Evolutionary conservation across 257 asterid genomes (phyloP), one percentile per base, ranked within the genome.

Genomic region (Scutellaria baicalensis): DNA sequence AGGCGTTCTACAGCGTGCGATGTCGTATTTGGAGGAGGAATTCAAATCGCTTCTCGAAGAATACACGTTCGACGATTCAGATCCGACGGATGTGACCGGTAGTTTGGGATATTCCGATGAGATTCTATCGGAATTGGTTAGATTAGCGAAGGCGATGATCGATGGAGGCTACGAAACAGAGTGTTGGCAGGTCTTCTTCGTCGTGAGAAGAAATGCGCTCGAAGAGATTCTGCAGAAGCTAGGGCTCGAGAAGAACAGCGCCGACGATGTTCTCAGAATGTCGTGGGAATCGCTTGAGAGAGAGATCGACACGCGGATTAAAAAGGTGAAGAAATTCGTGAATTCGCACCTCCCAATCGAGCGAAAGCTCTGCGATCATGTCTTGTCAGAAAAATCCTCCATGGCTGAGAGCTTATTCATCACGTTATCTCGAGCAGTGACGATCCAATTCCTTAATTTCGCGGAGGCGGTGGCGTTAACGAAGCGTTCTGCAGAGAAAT

Each of bases 201-300:
- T 84, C 6, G 85, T 85, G 0, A 77, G 98, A 21, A 76, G 93
- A 65, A 83, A 81, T 5, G 89, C 88, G 1, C 42, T 90, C 73
- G 97, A 85, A 64, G 94, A 85, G 69, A 74, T 79, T 40, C 50
- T 91, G 36, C 78, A 71, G 13, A 83, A 81, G 48, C 39, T 79
- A 1, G 95, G 98, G 1, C 82, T 90, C 52, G 92, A 88, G 36
- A 88, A 84, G 16, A 73, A 75, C 73, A 88, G 94, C 84, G 83
- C 84, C 10, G 98, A 93, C 8, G 98, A 93, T 18, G 85, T 93
- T 27, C 94, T 87, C 23, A 93, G 70, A 62, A 90, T 84, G 95
- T 38, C 73, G 0, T 85, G 97, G 95, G 96, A 93, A 4, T 10
- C 82, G 3, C 70, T 93, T 48, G 96, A 91, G 83, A 82, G 84